Evolutionary conservation across 2,329 filamentous ascomycete genomes (phyloP).

Genomic region (Aureobasidium sp.): DNA sequence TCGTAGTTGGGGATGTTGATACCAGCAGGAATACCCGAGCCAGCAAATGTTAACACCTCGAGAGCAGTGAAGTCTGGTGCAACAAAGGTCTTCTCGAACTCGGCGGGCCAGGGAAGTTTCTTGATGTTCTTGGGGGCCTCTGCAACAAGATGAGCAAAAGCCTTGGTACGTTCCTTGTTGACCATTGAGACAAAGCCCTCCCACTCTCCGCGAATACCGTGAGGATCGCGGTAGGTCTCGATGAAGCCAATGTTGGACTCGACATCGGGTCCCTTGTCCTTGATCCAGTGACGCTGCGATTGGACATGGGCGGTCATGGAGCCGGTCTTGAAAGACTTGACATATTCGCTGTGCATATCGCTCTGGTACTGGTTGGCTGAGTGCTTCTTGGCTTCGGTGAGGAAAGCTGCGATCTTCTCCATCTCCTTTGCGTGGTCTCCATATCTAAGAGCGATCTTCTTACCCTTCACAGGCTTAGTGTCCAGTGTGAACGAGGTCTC

Average conservation of each 20-base stretch:
- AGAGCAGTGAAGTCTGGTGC: conserved; percentile 94
- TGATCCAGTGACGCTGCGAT: conserved; percentile 47
- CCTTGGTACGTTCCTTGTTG: conserved; percentile 82
- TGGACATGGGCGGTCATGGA: conserved; percentile 45
- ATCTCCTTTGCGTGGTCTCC: conserved; percentile 43
- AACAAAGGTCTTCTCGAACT: conserved; percentile 93
- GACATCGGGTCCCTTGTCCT: conserved; percentile 45
- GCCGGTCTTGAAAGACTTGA: conserved; percentile 45
- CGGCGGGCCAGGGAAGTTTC: conserved; percentile 76
- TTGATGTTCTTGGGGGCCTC: conserved; percentile 79
- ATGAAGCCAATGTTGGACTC: conserved; percentile 50
- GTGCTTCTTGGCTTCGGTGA: conserved; percentile 42
- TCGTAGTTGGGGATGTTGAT: conserved; percentile 54
- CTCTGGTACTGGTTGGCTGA: conserved; percentile 40
- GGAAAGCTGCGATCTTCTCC: conserved; percentile 39
- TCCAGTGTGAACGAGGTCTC: conserved; percentile 40
- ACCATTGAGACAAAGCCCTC: conserved; percentile 56
- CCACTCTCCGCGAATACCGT: conserved; percentile 49
- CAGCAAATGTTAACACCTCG: conserved; percentile 78
- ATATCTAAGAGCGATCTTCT: conserved; percentile 40
- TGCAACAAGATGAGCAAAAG: conserved; percentile 78
- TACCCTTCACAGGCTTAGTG: conserved; percentile 36
- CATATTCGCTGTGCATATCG: conserved; percentile 36
- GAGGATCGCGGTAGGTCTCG: conserved; percentile 49
- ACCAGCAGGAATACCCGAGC: conserved; percentile 48